phyloP scores from a whole-genome alignment of 768 basidiomycete species.

The Chiua virens region DNA sequence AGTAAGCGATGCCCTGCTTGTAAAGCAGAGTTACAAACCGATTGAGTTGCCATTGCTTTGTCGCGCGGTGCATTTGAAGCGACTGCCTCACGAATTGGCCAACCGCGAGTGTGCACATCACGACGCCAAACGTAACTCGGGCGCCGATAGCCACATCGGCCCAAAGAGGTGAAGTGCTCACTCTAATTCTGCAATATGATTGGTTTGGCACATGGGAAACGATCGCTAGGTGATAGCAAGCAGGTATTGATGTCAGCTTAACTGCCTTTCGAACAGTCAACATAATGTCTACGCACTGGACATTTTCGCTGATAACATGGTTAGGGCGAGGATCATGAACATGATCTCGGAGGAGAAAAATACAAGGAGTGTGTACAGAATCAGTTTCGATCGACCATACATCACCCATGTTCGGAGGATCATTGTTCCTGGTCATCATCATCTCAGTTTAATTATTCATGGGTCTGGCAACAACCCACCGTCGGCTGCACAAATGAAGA shows the following conservation, averaged over 20 bases:
- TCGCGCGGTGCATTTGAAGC: too few relatives aligned
- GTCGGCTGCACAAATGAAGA: conserved; percentile 3
- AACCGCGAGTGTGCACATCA: neutral
- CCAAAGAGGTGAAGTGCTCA: neutral
- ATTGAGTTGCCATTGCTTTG: too few relatives aligned
- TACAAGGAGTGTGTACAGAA: neutral
- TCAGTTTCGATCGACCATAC: neutral
- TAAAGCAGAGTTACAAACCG: neutral
- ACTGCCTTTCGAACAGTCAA: too few relatives aligned
- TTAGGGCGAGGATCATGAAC: neutral
- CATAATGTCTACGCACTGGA: neutral
- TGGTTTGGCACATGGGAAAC: neutral
- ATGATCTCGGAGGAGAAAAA: neutral
- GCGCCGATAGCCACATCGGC: neutral
- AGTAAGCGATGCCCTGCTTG: neutral
- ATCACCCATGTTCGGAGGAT: conserved; percentile 6
- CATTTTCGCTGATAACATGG: neutral
- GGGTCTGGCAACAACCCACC: neutral
- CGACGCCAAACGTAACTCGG: neutral
- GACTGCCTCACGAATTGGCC: too few relatives aligned
- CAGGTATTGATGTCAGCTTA: neutral
- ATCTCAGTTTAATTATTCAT: neutral
- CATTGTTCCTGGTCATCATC: neutral
- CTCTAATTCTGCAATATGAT: neutral
- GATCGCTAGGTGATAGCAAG: neutral